phyloP scores from a whole-genome alignment of 164 flowering plant species.

The Sextonia rubra region DNA sequence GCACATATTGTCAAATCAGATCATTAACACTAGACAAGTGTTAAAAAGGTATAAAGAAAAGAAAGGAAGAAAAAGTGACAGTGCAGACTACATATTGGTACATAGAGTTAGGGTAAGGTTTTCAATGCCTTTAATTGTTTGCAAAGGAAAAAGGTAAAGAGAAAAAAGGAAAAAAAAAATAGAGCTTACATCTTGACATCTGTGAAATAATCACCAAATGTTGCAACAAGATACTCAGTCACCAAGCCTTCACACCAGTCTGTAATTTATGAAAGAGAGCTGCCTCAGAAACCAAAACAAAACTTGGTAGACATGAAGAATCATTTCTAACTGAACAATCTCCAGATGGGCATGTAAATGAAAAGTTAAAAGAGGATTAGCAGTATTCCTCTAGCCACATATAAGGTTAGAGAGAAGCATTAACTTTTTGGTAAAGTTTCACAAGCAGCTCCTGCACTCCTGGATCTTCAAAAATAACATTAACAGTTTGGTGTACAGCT shows the following conservation, averaged over 20 bases:
- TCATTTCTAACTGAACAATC: neutral
- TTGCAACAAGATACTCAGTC: conserved; percentile 88
- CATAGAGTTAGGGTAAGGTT: neutral
- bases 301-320: neutral
- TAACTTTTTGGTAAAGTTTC: conserved; percentile 92
- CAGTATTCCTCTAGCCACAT: neutral
- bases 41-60: no score
- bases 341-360: neutral
- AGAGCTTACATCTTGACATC: conserved; percentile 84
- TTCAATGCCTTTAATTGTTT: neutral
- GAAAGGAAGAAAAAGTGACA: no score
- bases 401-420: neutral
- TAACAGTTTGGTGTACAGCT: conserved; percentile 86
- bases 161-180: no score
- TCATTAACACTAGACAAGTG: neutral
- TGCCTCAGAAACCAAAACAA: neutral
- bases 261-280: conserved; percentile 30
- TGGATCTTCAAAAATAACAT: conserved; percentile 95
- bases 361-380: neutral
- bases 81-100: neutral
- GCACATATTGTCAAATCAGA: neutral
- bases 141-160: neutral
- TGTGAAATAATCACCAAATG: conserved; percentile 90
- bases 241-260: conserved; percentile 96
- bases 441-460: conserved; percentile 91